Evolutionary conservation across 1,284 basidiomycete species (phyloP), one percentile per base, ranked within the genome.

Genomic region (Tilletia setariae): DNA sequence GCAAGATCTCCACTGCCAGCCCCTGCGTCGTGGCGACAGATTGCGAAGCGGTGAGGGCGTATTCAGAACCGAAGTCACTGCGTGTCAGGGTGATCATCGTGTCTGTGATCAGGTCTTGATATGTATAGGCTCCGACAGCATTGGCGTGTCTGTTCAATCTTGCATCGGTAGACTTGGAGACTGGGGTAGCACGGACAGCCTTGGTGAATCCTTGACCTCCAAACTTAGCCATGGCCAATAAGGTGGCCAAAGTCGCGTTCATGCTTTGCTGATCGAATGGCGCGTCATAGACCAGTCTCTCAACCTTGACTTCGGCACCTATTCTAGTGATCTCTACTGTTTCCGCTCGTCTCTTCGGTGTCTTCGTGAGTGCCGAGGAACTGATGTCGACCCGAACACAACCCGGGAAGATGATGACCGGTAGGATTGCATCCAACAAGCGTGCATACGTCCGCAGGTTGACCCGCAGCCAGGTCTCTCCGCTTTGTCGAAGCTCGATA

Each of bases 201-300:
- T 68, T 70, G 53, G 88, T 86, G 79, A 95, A 92, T 0, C 91
- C 91, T 81, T 92, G 90, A 0, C 93, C 93, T 1, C 93, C 94
- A 79, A 94, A 94, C 28, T 89, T 87, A 56, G 91, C 88, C 2
- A 98, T 86, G 0, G 90, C 89, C 1, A 91, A 84, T 2, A 97
- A 82, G n/a, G 88, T 88, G 67, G 92, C 90, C 49, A 95, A 83
- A 6, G 91, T 83, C 81, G 83, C 82, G 46, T 88, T 86, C 15
- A 88, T 84, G 70, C 89, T 87, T 25, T 88, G 87, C 73, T 93
- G 89, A 78, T 96, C 92, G 74, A 92, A 91, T 0, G 90, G 86
- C 28, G 87, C 86, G 68, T 89, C 87, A 76, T 94, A 94, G 1
- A 85, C 76, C 75, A 88, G 90, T 1, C 87, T 86, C 63, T 87